Conservation (phyloP, 2,329 filamentous ascomycete genomes). For the Xylaria sp. region DNA sequence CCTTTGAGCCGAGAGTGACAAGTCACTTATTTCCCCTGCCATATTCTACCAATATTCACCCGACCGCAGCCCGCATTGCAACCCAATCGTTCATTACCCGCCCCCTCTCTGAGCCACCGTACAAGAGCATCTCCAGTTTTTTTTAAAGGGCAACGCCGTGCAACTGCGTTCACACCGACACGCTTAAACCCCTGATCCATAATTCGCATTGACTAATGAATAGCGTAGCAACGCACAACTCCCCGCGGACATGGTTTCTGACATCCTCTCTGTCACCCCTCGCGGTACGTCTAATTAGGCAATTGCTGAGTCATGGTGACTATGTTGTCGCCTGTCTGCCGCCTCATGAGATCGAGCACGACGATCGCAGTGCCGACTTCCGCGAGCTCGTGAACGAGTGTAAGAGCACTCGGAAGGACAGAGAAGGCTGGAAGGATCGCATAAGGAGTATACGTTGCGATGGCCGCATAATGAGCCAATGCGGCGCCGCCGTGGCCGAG, state of each 20-base stretch:
- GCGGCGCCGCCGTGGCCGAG: slow-evolving; percentile 87
- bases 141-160: slow-evolving; percentile 6
- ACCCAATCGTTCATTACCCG: slow-evolving; percentile 11
- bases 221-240: slow-evolving; percentile 70
- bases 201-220: slow-evolving; percentile 50
- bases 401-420: slow-evolving; percentile 69
- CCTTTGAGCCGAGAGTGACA: slow-evolving; percentile 23
- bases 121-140: slow-evolving; percentile 5
- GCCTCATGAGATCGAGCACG: slow-evolving; percentile 81
- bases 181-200: slow-evolving; percentile 36
- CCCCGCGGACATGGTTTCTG: slow-evolving; percentile 91
- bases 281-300: slow-evolving; percentile 81
- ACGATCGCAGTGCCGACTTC: slow-evolving; percentile 80
- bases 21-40: not conserved
- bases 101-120: not conserved
- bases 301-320: slow-evolving; percentile 90
- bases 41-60: slow-evolving; percentile 16
- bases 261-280: slow-evolving; percentile 88
- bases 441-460: slow-evolving; percentile 74
- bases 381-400: slow-evolving; percentile 79
- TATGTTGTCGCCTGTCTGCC: slow-evolving; percentile 87
- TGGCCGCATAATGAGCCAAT: slow-evolving; percentile 73
- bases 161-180: not conserved
- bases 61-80: slow-evolving; percentile 1
- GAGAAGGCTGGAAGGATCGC: slow-evolving; percentile 83